phyloP scores from a whole-genome alignment of 495 filamentous ascomycete genomes.

The Trichoderma reesei region DNA sequence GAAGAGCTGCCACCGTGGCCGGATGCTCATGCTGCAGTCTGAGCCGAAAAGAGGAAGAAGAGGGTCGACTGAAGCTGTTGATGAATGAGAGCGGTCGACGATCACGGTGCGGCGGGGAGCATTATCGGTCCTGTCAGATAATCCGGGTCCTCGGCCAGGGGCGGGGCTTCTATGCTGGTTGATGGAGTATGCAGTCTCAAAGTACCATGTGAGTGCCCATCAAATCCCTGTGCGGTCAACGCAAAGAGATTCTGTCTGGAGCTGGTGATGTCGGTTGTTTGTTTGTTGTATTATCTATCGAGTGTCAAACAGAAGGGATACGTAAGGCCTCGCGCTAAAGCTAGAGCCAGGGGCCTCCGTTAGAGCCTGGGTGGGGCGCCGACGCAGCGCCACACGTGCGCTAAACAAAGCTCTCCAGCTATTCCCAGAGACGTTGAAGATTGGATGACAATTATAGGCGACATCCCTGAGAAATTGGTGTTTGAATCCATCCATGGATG shows the following conservation, averaged over 20 bases:
- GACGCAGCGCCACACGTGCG: constrained; percentile 1
- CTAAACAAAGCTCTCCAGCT: not conserved
- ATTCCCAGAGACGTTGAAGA: not conserved
- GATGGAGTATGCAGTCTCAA: not conserved
- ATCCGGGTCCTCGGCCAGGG: not conserved
- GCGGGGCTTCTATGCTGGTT: not conserved
- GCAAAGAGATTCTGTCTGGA: not conserved
- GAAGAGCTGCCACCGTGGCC: not conserved
- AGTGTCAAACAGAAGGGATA: constrained; percentile 5
- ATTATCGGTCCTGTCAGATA: not conserved
- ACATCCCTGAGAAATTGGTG: too few relatives aligned
- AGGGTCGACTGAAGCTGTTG: not conserved
- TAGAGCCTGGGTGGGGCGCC: constrained; percentile 3
- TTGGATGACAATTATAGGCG: not conserved
- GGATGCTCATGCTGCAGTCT: constrained; percentile 1
- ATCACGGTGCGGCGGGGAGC: not conserved
- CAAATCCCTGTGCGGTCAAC: not conserved
- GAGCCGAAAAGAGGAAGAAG: not conserved
- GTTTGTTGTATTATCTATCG: not conserved
- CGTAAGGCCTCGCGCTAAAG: constrained; percentile 4
- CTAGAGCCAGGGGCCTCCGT: not conserved
- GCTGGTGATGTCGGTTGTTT: not conserved
- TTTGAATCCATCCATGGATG: too few relatives aligned
- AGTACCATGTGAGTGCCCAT: not conserved
- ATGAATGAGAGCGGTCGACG: not conserved